Base-by-base conservation (phyloP, 331 rosid species). In the Quercus lobata region DNA sequence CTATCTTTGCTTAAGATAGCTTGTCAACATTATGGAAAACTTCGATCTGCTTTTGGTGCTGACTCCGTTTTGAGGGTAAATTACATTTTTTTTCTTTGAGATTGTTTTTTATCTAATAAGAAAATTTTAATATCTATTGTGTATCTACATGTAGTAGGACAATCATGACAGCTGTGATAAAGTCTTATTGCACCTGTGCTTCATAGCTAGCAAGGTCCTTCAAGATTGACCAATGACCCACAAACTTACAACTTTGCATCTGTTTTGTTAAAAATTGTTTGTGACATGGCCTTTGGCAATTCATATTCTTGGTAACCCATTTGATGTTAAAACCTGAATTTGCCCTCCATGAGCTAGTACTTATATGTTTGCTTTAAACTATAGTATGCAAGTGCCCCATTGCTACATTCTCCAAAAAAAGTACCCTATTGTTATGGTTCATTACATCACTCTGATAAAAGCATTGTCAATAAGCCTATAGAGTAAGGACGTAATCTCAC, bases 21-120 rank as follows among this genome's bases (percentile, higher is more conserved):
- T 68, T 90, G 93, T 83, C 97, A 92, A 70, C 97, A 95, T 80
- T 93, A 95, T 65, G 99, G 99, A 68, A 95, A 95, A 83, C 89
- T 95, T 16, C 96, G 97, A 41, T 95, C 99, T 69, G 96, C 99
- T 57, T 95, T 93, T 84, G 97, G 97, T 71, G 81, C 91, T 0
- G 97, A 95, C 78, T 63, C 87, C 53, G 63, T 72, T 72, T 88
- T 80, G 62, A 89, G 86, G 86, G 99, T 93, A 93, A 87, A 84
- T 77, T 72, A 71, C 82, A 27, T 58, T 5, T 49, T 49, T 58
- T 62, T 66, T 25, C 44, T 71, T 76, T 63, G 25, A 76, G 30
- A 9, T 83, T 57, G 65, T 52, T 58, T 54, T 11, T 76, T 7
- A 16, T 77, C 75, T 66, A 44, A 70, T 69, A 34, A 29, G 30